Conservation (phyloP, 192 early-diverging fungal species). For the Gigaspora rosea region DNA sequence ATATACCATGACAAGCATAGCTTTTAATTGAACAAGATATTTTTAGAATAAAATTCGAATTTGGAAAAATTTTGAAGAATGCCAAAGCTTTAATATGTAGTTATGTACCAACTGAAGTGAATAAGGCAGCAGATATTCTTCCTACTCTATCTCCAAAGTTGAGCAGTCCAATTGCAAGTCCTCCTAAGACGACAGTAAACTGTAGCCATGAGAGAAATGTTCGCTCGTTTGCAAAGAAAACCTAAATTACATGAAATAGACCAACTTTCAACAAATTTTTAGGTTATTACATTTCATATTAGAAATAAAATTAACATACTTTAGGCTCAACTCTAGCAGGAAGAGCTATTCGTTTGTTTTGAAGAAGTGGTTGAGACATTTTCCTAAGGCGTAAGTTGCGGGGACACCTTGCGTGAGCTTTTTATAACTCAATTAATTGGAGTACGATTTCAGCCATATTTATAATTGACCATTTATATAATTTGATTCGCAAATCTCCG, state of each 20-base stretch:
- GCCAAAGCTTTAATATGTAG: neutral
- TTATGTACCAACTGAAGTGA: slow-evolving; percentile 50
- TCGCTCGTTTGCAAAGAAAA: slow-evolving; percentile 94
- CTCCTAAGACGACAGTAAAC: slow-evolving; percentile 76
- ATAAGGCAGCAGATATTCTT: slow-evolving; percentile 55
- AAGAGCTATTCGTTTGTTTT: slow-evolving; percentile 68
- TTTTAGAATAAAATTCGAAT: too few relatives aligned
- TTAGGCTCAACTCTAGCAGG: slow-evolving; percentile 86
- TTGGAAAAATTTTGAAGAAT: too few relatives aligned
- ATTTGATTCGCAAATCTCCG: too few relatives aligned
- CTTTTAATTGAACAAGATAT: slow-evolving; percentile 14
- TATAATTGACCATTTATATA: too few relatives aligned
- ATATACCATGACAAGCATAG: slow-evolving; percentile 79
- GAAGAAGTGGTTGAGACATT: slow-evolving; percentile 35
- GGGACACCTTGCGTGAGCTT: too few relatives aligned
- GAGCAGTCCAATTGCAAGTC: slow-evolving; percentile 73
- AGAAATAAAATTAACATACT: slow-evolving; percentile 29
- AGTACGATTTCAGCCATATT: too few relatives aligned
- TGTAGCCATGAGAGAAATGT: slow-evolving; percentile 91
- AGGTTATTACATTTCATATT: neutral
- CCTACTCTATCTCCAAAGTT: slow-evolving; percentile 81
- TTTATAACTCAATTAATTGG: too few relatives aligned
- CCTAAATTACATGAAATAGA: neutral
- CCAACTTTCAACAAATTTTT: neutral
- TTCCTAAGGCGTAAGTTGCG: too few relatives aligned